Conservation (phyloP, 805 yeast genomes). For the Wickerhamomyces tratensis region DNA sequence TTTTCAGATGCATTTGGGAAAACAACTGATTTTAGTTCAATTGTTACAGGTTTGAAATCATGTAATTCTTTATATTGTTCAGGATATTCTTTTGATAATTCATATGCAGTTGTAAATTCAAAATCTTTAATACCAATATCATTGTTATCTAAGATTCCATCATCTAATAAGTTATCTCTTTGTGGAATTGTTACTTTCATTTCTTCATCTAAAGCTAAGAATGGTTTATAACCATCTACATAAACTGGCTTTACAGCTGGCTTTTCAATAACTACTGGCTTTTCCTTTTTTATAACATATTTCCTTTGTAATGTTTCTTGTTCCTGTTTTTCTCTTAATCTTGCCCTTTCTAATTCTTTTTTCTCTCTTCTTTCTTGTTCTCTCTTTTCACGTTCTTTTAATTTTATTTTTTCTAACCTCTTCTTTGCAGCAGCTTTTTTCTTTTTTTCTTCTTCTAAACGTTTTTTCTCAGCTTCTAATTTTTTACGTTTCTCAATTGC, state of each 20-base stretch:
- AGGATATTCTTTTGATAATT: constrained; percentile 8
- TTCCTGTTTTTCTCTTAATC: no score
- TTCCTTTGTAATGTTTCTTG: no score
- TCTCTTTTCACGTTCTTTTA: no score
- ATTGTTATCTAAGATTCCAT: constrained; percentile 17
- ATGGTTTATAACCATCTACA: constrained; percentile 17
- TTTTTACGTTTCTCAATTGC: no score
- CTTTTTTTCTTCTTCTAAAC: no score
- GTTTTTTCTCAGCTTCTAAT: no score
- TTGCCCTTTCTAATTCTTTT: no score
- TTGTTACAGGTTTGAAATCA: constrained; percentile 15
- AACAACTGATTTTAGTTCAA: constrained; percentile 20
- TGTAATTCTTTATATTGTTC: constrained; percentile 20
- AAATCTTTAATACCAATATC: constrained; percentile 8
- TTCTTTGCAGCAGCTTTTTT: no score
- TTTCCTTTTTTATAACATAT: no score
- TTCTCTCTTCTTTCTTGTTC: no score
- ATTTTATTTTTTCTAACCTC: no score
- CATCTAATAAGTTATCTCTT: constrained; percentile 20
- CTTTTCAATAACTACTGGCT: no score
- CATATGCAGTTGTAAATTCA: constrained; percentile 12
- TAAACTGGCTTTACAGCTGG: constrained; percentile 1
- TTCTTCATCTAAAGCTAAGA: constrained; percentile 10
- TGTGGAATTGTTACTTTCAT: constrained; percentile 8
- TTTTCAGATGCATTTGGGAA: constrained; percentile 40